Evolutionary conservation across 495 filamentous ascomycete genomes (phyloP).

Genomic region (Friedmanniomyces endolithicus): DNA sequence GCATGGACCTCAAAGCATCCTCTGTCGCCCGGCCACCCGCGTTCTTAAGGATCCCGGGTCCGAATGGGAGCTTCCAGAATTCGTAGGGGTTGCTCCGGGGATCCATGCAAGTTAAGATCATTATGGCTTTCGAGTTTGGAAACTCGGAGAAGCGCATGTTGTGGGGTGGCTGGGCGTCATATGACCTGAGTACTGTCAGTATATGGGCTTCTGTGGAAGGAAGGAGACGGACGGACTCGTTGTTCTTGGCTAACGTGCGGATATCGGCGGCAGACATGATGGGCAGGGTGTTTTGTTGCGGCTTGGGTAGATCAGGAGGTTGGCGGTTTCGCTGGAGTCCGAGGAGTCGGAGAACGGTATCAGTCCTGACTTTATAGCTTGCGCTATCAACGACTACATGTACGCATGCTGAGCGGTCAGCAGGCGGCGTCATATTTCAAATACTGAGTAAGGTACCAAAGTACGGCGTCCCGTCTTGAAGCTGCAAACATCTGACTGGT

Average conservation of each 20-base stretch:
- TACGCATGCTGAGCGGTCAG: neutral
- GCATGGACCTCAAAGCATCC: neutral
- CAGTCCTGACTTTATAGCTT: too few relatives aligned
- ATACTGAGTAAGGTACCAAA: neutral
- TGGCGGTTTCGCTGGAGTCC: neutral
- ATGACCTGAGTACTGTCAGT: neutral
- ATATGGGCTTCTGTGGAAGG: neutral
- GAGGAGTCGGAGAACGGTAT: too few relatives aligned
- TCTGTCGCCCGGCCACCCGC: conserved; percentile 1
- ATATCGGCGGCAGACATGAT: conserved; percentile 1
- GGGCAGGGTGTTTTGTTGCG: neutral
- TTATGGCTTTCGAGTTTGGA: conserved; percentile 6
- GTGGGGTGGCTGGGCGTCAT: neutral
- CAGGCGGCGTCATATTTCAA: neutral
- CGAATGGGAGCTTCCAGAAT: neutral
- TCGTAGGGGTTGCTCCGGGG: conserved; percentile 1
- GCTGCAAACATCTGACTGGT: too few relatives aligned
- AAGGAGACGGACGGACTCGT: neutral
- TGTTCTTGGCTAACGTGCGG: neutral
- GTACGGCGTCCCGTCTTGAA: too few relatives aligned
- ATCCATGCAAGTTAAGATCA: conserved; percentile 11
- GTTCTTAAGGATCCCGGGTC: neutral
- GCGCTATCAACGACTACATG: too few relatives aligned
- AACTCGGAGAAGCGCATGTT: conserved; percentile 4
- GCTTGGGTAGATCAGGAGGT: neutral